These are phyloP conservation scores for Candida tetrigidarum DNA, from an alignment of 1,139 yeast species.

Conservation along the genomic window DNA sequence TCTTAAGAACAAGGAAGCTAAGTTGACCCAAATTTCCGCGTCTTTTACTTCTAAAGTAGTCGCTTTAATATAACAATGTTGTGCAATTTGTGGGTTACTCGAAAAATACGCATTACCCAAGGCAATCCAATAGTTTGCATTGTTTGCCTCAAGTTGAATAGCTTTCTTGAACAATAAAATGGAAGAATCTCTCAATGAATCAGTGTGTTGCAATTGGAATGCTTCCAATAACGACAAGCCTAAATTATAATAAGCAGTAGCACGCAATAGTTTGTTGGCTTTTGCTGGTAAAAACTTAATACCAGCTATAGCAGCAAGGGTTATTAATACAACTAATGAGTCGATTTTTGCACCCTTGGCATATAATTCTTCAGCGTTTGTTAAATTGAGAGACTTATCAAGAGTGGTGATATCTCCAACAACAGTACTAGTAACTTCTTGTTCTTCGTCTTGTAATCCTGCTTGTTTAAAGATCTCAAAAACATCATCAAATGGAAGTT, in stretches of 20 bases:
- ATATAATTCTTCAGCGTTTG: conserved; percentile 16
- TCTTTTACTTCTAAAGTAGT: conserved; percentile 70
- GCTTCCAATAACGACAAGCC: conserved; percentile 68
- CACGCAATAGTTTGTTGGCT: conserved; percentile 52
- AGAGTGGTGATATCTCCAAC: conserved; percentile 7
- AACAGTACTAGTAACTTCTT: conserved; percentile 1
- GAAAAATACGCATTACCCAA: conserved; percentile 72
- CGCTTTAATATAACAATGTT: conserved; percentile 91
- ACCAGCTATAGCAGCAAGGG: conserved; percentile 34
- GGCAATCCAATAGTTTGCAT: conserved; percentile 78
- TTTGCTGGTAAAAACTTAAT: conserved; percentile 34
- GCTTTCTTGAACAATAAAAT: conserved; percentile 65
- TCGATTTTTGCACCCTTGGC: conserved; percentile 22
- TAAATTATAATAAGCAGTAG: conserved; percentile 69
- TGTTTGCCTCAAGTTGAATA: conserved; percentile 69
- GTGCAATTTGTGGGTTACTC: conserved; percentile 72
- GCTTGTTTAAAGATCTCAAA: conserved; percentile 30
- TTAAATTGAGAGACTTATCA: conserved; percentile 16
- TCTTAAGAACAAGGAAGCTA: conserved; percentile 76
- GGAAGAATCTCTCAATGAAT: conserved; percentile 47
- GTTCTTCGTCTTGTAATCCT: too few species aligned
- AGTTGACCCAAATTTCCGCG: conserved; percentile 75
- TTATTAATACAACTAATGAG: conserved; percentile 26
- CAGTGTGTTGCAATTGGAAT: conserved; percentile 31
- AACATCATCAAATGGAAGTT: conserved; percentile 49